Conservation (phyloP, 2,329 filamentous ascomycete genomes). For the Sporothrix euskadiensis region DNA sequence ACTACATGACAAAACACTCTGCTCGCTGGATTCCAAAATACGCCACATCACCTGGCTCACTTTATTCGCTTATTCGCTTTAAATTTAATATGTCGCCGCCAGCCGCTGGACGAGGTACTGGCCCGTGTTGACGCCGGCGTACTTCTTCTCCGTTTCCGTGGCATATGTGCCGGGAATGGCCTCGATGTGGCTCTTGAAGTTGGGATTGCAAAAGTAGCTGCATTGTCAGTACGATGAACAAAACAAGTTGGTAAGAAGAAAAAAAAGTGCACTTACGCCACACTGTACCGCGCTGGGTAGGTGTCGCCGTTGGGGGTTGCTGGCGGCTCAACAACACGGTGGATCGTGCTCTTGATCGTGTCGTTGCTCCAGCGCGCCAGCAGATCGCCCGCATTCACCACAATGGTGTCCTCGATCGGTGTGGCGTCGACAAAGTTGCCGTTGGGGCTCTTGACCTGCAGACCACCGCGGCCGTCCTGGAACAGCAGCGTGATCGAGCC, state of each 20-base stretch:
- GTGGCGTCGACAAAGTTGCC: conserved; percentile 80
- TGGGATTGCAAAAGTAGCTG: conserved; percentile 86
- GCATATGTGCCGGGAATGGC: conserved; percentile 76
- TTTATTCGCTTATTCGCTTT: background rate
- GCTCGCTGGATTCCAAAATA: background rate
- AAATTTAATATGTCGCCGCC: conserved; percentile 65
- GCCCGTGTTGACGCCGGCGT: conserved; percentile 72
- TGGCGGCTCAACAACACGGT: conserved; percentile 86
- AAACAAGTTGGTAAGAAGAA: background rate
- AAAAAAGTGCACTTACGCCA: conserved; percentile 60
- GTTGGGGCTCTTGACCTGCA: conserved; percentile 67
- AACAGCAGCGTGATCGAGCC: conserved; percentile 63
- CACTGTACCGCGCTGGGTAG: conserved; percentile 79
- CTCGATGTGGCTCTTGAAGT: conserved; percentile 73
- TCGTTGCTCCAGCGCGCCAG: conserved; percentile 89
- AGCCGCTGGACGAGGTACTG: conserved; percentile 79
- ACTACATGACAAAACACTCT: background rate
- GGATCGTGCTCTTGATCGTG: conserved; percentile 84
- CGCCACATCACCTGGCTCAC: background rate
- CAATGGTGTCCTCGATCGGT: conserved; percentile 77
- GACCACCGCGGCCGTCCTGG: conserved; percentile 57
- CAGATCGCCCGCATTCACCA: conserved; percentile 87
- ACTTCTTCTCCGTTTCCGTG: conserved; percentile 70
- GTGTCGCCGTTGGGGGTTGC: conserved; percentile 45
- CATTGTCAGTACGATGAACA: too few relatives aligned